A percentile compares a stretch with the other conserved stretches of the same genome.
Conservation (phyloP, 345 rosid genomes). For the Lepidium aucheri region DNA sequence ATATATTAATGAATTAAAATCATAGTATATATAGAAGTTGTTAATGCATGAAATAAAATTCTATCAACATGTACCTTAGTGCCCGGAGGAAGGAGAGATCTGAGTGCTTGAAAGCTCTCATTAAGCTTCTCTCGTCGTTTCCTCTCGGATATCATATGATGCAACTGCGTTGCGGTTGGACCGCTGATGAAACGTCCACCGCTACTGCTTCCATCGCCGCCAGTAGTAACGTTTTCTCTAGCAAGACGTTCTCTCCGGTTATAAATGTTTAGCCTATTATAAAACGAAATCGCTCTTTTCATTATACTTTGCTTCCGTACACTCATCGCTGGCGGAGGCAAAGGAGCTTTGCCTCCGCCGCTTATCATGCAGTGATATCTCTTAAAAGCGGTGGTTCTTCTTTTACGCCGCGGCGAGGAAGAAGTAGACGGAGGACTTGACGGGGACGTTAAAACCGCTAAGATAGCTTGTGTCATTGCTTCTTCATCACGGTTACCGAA, state of each 20-base stretch:
- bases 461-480: constrained; percentile 55
- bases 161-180: constrained; percentile 48
- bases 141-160: constrained; percentile 87
- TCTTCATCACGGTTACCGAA: constrained; percentile 41
- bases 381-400: constrained; percentile 20
- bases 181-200: neutral
- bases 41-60: no score
- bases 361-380: neutral
- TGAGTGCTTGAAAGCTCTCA: constrained; percentile 61
- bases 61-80: constrained; percentile 61
- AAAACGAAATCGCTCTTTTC: constrained; percentile 46
- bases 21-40: no score
- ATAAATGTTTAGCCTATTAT: constrained; percentile 26
- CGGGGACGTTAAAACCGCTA: constrained; percentile 52
- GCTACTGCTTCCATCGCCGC: neutral
- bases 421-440: constrained; percentile 50
- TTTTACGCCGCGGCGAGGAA: constrained; percentile 30
- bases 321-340: neutral
- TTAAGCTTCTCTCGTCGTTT: constrained; percentile 87
- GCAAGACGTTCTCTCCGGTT: no score
- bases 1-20: no score
- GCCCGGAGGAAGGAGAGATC: constrained; percentile 71
- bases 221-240: neutral
- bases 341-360: neutral
- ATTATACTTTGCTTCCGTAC: constrained; percentile 35